Evolutionary conservation across 768 basidiomycete genomes (phyloP).

Genomic region (Rhodotorula toruloides): DNA sequence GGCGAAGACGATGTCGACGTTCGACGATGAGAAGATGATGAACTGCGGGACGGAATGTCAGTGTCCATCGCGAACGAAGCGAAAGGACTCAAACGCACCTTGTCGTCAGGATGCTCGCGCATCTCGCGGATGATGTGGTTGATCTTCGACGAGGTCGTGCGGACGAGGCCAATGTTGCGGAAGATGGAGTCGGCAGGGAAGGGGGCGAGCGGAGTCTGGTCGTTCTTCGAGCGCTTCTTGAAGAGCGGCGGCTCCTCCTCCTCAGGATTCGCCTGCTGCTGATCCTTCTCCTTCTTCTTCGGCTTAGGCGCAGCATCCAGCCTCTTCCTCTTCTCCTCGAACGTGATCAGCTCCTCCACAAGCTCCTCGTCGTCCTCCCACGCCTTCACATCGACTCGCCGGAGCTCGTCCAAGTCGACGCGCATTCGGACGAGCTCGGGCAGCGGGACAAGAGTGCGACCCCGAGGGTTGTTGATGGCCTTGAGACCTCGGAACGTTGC

Average conservation of each 20-base stretch:
- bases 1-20: slow-evolving; percentile 30
- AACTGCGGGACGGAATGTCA: slow-evolving; percentile 15
- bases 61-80: no score
- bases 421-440: slow-evolving; percentile 22
- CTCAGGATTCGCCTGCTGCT: not conserved
- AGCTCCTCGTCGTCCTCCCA: slow-evolving; percentile 39
- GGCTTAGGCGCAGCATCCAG: not conserved
- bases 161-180: slow-evolving; percentile 10
- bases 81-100: not conserved
- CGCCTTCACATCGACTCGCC: slow-evolving; percentile 9
- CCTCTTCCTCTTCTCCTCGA: slow-evolving; percentile 25
- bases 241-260: slow-evolving; percentile 8
- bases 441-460: slow-evolving; percentile 10
- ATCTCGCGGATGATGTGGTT: slow-evolving; percentile 31
- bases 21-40: slow-evolving; percentile 27
- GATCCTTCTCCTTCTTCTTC: not conserved
- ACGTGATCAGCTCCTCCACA: slow-evolving; percentile 34
- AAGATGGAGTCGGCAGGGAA: slow-evolving; percentile 17
- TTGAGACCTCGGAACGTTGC: slow-evolving; percentile 25
- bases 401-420: slow-evolving; percentile 19
- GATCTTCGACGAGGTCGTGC: slow-evolving; percentile 25
- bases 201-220: slow-evolving; percentile 7
- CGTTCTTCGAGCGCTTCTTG: slow-evolving; percentile 19
- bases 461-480: not conserved
- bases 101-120: slow-evolving; percentile 19